Evolutionary conservation across 805 yeast species (phyloP).

Genomic region (Starmerella stellata): DNA sequence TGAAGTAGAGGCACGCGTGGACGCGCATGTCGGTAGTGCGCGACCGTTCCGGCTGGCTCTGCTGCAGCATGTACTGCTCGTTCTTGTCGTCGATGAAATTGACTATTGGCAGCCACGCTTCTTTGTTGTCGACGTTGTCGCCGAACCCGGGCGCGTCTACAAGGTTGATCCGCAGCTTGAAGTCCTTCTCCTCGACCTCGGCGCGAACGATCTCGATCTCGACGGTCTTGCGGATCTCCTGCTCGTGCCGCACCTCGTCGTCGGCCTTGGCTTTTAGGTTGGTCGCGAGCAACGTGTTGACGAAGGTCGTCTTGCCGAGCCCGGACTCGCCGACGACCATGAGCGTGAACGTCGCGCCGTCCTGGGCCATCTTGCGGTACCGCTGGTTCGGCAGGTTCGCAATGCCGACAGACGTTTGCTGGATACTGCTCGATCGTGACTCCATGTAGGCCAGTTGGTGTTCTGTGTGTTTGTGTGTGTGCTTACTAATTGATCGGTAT

Average conservation of each 20-base stretch:
- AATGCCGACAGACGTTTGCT: constrained; percentile 19
- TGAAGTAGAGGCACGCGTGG: constrained; percentile 71
- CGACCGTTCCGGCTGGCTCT: constrained; percentile 50
- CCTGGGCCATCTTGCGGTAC: constrained; percentile 23
- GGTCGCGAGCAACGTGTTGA: constrained; percentile 60
- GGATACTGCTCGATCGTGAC: neutral
- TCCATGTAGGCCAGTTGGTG: constrained; percentile 2
- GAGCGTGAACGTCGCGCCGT: constrained; percentile 58
- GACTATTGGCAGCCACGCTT: constrained; percentile 49
- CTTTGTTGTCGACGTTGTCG: constrained; percentile 43
- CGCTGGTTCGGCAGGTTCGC: constrained; percentile 23
- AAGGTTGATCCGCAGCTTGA: constrained; percentile 40
- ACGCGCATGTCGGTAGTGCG: constrained; percentile 45
- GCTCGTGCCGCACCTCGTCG: constrained; percentile 24
- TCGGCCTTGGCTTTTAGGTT: constrained; percentile 28
- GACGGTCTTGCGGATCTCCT: constrained; percentile 26
- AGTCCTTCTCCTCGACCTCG: constrained; percentile 41
- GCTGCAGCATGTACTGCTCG: constrained; percentile 49
- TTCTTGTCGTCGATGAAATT: constrained; percentile 69
- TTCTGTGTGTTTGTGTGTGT: neutral
- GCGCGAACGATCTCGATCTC: constrained; percentile 28
- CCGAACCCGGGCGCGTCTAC: constrained; percentile 72
- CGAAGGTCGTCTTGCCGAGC: constrained; percentile 44
- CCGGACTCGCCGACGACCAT: constrained; percentile 82
- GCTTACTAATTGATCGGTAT: neutral